Percentiles rank a stretch among this genome's conserved stretches.
These are phyloP conservation scores for Elongisporangium undulatum DNA, from an alignment of 352 stramenopile species.

Conservation along the genomic window DNA sequence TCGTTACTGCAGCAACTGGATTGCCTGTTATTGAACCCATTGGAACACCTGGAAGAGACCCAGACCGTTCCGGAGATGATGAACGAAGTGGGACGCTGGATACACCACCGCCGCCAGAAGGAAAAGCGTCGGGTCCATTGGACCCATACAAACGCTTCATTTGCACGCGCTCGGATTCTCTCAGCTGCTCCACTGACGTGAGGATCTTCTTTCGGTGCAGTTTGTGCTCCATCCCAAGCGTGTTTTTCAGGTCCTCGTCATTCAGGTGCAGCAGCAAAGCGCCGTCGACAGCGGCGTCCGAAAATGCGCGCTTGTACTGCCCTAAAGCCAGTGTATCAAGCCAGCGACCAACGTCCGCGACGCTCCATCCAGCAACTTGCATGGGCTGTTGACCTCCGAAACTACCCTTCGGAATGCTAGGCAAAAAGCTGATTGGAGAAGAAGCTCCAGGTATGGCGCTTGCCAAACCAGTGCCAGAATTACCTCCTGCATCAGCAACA, in stretches of 20 bases:
- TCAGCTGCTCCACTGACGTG: constrained; percentile 76
- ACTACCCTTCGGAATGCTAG: constrained; percentile 36
- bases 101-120: not conserved
- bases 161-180: constrained; percentile 41
- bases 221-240: constrained; percentile 91
- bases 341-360: constrained; percentile 88
- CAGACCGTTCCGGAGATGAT: not conserved
- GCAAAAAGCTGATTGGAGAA: constrained; percentile 27
- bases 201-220: constrained; percentile 97
- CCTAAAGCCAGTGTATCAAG: constrained; percentile 85
- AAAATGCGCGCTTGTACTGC: constrained; percentile 89
- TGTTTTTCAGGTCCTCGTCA: constrained; percentile 92
- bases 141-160: constrained; percentile 39
- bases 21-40: constrained; percentile 1
- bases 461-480: not conserved
- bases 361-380: constrained; percentile 76
- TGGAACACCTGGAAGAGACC: not conserved
- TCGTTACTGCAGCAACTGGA: not conserved
- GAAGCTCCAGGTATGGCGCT: not conserved
- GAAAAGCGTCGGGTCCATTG: constrained; percentile 8
- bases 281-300: constrained; percentile 86
- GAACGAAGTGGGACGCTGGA: not conserved
- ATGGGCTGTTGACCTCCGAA: constrained; percentile 66
- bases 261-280: constrained; percentile 87
- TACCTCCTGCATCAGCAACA: not conserved